A percentile compares a stretch with the other conserved stretches of the same genome.
Evolutionary conservation across 495 filamentous ascomycete species (phyloP).

Genomic region (Penicillium cinerascens): DNA sequence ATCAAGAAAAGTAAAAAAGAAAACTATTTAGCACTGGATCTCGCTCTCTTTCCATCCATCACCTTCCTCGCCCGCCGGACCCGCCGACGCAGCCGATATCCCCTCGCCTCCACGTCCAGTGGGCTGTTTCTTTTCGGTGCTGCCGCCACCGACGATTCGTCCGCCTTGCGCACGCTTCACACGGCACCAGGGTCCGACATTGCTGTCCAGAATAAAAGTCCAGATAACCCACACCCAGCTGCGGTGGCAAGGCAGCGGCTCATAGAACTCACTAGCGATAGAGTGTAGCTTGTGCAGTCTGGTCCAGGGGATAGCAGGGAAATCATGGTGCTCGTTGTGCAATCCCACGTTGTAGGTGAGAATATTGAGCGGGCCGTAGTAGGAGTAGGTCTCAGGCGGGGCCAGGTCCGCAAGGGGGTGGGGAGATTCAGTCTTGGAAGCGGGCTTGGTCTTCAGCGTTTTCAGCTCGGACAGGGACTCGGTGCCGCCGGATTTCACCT

Average conservation of each 20-base stretch:
- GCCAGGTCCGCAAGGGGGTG: conserved; percentile 49
- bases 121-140: conserved; percentile 9
- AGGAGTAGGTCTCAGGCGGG: conserved; percentile 93
- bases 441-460: conserved; percentile 24
- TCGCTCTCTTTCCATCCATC: conserved; percentile 53
- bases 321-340: conserved; percentile 99
- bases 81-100: conserved; percentile 40
- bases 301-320: conserved; percentile 96
- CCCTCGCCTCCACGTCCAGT: conserved; percentile 43
- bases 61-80: conserved; percentile 34
- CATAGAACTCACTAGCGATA: conserved; percentile 92
- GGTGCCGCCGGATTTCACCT: conserved; percentile 53
- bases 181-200: conserved; percentile 83
- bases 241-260: conserved; percentile 75
- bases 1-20: neutral
- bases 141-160: conserved; percentile 56
- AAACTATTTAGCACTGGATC: conserved; percentile 36
- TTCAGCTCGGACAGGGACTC: conserved; percentile 49
- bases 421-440: conserved; percentile 21
- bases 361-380: conserved; percentile 90
- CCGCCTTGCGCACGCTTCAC: conserved; percentile 88
- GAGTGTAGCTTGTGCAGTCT: conserved; percentile 66
- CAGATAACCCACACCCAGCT: conserved; percentile 93
- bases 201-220: conserved; percentile 87
- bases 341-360: conserved; percentile 95